Conservation (phyloP, 257 asterid genomes). For the Capsicum chinense region DNA sequence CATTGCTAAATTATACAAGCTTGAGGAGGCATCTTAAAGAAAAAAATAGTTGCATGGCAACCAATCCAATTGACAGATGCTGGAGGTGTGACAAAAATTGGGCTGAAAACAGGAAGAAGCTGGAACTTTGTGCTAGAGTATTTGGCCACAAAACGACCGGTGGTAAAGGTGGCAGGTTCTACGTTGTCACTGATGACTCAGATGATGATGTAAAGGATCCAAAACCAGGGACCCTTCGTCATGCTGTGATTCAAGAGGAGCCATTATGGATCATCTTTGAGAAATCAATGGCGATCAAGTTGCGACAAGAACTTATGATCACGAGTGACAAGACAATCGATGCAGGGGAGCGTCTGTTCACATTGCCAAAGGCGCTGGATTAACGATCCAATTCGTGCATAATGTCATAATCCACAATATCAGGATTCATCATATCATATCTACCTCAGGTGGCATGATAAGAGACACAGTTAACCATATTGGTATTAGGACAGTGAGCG, state of each 20-base stretch:
- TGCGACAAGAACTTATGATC: slow-evolving; percentile 52
- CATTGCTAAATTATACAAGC: slow-evolving; percentile 28
- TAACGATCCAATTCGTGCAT: slow-evolving; percentile 55
- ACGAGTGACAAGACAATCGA: slow-evolving; percentile 62
- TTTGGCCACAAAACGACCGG: slow-evolving; percentile 33
- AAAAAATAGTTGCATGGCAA: slow-evolving; percentile 16
- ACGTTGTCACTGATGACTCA: slow-evolving; percentile 52
- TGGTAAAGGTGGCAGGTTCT: slow-evolving; percentile 48
- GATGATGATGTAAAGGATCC: slow-evolving; percentile 48
- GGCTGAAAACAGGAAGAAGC: slow-evolving; percentile 9
- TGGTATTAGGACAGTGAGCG: slow-evolving; percentile 58
- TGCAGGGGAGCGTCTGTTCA: slow-evolving; percentile 54
- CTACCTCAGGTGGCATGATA: slow-evolving; percentile 54
- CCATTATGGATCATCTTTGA: slow-evolving; percentile 33
- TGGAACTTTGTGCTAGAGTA: slow-evolving; percentile 3
- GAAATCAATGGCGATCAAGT: slow-evolving; percentile 53
- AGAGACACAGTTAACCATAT: slow-evolving; percentile 51
- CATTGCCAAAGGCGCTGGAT: slow-evolving; percentile 62
- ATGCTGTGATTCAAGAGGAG: slow-evolving; percentile 56
- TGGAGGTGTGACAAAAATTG: slow-evolving; percentile 17
- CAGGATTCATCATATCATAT: slow-evolving; percentile 52
- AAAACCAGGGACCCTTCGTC: slow-evolving; percentile 58
- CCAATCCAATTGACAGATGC: slow-evolving; percentile 24
- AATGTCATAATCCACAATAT: slow-evolving; percentile 58
- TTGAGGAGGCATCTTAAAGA: slow-evolving; percentile 19